phyloP scores from a whole-genome alignment of 1,284 basidiomycete genomes.

The Ganoderma boninense region DNA sequence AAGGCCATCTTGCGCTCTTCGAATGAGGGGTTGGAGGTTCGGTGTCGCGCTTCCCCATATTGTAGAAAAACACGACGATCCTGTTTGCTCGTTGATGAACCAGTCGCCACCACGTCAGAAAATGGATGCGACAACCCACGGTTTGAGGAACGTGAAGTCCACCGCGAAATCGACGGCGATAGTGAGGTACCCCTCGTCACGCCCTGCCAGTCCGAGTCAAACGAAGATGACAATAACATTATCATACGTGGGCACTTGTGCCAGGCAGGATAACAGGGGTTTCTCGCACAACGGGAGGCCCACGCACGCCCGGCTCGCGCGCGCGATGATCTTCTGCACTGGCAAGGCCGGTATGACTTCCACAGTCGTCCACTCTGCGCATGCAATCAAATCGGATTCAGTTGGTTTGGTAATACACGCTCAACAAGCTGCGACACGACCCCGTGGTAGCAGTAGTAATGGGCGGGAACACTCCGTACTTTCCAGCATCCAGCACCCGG shows the following conservation, averaged over 20 bases:
- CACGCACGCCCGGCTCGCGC: constrained; percentile 51
- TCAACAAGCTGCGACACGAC: background rate
- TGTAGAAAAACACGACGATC: background rate
- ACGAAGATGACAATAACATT: no score
- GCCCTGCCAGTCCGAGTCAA: constrained; percentile 11
- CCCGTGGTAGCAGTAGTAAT: background rate
- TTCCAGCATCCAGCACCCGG: background rate
- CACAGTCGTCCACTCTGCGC: constrained; percentile 19
- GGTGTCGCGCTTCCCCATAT: background rate
- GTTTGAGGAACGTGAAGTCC: background rate
- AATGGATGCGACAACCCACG: background rate
- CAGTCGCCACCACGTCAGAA: background rate
- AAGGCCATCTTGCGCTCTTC: background rate
- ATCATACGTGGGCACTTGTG: background rate
- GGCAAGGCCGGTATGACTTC: constrained; percentile 4
- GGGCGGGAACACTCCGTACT: no score
- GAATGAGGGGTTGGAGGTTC: no score
- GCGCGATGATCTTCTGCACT: constrained; percentile 22
- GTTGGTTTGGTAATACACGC: background rate
- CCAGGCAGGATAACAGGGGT: constrained; percentile 33
- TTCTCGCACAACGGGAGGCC: constrained; percentile 43
- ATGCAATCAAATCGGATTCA: no score
- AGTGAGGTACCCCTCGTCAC: constrained; percentile 23
- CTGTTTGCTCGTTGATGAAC: background rate
- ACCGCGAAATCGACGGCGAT: constrained; percentile 19